A percentile compares a stretch with the other conserved stretches of the same genome.
These are phyloP conservation scores for Sclerotiophoma versabilis DNA, from an alignment of 2,329 filamentous ascomycete species.

Conservation along the genomic window DNA sequence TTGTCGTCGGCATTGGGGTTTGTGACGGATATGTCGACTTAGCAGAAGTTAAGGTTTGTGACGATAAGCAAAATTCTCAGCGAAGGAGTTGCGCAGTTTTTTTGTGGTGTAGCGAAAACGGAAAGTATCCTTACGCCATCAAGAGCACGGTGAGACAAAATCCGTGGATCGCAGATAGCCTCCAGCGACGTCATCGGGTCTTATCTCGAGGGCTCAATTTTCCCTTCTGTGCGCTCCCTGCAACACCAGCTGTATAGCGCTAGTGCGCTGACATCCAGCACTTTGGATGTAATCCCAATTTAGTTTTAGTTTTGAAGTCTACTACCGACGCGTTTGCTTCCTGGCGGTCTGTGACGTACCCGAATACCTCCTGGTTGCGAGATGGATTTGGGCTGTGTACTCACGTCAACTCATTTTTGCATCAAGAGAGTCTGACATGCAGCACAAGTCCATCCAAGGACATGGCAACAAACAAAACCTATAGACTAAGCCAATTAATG, in stretches of 20 bases:
- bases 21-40: constrained; percentile 45
- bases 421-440: not conserved
- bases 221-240: not conserved
- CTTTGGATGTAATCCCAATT: not conserved
- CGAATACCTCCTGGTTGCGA: not conserved
- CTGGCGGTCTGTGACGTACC: no score
- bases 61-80: not conserved
- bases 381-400: not conserved
- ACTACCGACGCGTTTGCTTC: no score
- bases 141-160: not conserved
- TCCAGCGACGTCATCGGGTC: not conserved
- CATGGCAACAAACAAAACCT: not conserved
- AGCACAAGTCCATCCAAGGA: not conserved
- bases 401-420: not conserved
- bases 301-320: no score
- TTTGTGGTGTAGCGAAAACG: not conserved
- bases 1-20: constrained; percentile 28
- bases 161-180: not conserved
- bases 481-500: not conserved
- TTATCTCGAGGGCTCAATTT: not conserved
- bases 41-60: constrained; percentile 30
- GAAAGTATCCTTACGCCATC: not conserved
- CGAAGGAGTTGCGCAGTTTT: not conserved
- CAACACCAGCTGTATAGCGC: not conserved
- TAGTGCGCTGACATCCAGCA: not conserved